Conservation (phyloP, 2,329 filamentous ascomycete species). For the Cercospora sesami region DNA sequence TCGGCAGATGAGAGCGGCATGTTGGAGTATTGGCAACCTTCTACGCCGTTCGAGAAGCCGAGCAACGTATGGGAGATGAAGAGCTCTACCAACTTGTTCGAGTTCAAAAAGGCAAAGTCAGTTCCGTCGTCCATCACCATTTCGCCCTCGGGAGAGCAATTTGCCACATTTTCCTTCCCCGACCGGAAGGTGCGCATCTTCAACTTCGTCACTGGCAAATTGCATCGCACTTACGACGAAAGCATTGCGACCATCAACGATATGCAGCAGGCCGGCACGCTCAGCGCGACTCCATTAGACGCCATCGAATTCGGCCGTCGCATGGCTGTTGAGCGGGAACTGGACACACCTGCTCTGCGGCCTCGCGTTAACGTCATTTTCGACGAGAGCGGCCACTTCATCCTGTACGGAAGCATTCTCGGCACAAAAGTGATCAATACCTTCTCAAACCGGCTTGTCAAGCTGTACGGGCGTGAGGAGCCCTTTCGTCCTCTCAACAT, state of each 20-base stretch:
- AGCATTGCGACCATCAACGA: conserved; percentile 84
- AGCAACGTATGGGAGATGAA: conserved; percentile 90
- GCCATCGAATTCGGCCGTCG: conserved; percentile 89
- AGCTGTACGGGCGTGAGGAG: conserved; percentile 87
- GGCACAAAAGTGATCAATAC: conserved; percentile 96
- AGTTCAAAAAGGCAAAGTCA: conserved; percentile 93
- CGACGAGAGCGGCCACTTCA: conserved; percentile 93
- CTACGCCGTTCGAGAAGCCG: conserved; percentile 81
- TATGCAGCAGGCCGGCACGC: conserved; percentile 91
- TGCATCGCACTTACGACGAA: conserved; percentile 92
- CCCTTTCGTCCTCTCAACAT: conserved; percentile 80
- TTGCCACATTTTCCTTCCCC: conserved; percentile 86
- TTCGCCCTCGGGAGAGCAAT: conserved; percentile 81
- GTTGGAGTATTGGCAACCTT: conserved; percentile 93
- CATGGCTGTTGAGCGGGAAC: conserved; percentile 79
- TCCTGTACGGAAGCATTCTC: conserved; percentile 88
- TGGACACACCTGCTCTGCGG: conserved; percentile 68
- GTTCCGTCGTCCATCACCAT: conserved; percentile 78
- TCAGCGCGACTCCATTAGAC: conserved; percentile 73
- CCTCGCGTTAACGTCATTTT: conserved; percentile 84
- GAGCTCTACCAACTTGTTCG: conserved; percentile 89
- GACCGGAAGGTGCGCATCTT: conserved; percentile 92
- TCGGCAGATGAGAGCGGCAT: conserved; percentile 88
- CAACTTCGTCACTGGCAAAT: conserved; percentile 83
- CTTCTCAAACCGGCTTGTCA: conserved; percentile 87